Evolutionary conservation across 345 rosid species (phyloP).

Genomic region (Citrus trifoliata): DNA sequence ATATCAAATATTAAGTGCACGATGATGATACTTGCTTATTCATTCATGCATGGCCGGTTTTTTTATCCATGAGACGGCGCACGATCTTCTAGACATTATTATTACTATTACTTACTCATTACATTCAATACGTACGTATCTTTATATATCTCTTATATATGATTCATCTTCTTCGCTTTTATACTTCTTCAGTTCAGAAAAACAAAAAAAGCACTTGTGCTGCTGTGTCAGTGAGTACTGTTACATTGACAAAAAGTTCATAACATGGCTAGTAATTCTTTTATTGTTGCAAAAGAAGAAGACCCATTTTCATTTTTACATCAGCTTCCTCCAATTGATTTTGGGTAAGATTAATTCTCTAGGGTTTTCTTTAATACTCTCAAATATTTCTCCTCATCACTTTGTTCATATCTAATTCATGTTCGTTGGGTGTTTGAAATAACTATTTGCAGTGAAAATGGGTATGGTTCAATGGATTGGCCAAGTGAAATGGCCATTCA

Average conservation of each 20-base stretch:
- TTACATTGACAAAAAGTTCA: not conserved
- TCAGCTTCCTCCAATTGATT: conserved; percentile 16
- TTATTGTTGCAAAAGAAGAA: conserved; percentile 22
- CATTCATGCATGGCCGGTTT: conserved; percentile 27
- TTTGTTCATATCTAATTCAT: no score
- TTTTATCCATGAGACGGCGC: conserved; percentile 28
- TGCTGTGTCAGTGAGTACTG: not conserved
- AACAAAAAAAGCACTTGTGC: not conserved
- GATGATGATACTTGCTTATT: not conserved
- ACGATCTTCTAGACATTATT: conserved; percentile 11
- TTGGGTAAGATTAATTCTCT: conserved; percentile 19
- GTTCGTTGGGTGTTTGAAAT: no score
- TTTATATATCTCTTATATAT: not conserved
- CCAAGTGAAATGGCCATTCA: conserved; percentile 19
- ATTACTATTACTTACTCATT: not conserved
- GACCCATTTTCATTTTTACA: conserved; percentile 18
- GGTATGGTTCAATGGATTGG: conserved; percentile 18
- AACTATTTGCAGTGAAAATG: conserved; percentile 16
- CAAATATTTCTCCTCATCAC: no score
- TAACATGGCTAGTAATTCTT: not conserved
- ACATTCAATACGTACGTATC: not conserved
- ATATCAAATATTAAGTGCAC: not conserved
- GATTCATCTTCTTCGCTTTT: not conserved
- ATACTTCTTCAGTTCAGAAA: not conserved
- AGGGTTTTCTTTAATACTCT: not conserved